Evolutionary conservation across 2,329 filamentous ascomycete genomes (phyloP).

Genomic region (Ceratocystis cubensis): DNA sequence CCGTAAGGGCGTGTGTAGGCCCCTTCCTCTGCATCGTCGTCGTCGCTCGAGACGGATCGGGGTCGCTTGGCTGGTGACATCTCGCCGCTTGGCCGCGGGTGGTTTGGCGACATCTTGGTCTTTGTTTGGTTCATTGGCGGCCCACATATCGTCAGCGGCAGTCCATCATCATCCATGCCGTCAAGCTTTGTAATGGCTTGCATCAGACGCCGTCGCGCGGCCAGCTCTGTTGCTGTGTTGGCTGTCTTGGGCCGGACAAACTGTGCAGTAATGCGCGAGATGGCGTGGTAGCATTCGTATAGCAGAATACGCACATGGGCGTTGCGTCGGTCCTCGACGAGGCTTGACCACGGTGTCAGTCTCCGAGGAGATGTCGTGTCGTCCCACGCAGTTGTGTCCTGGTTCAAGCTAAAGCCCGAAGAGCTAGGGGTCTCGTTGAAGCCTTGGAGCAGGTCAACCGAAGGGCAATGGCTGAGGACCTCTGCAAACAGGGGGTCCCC

Average conservation of each 20-base stretch:
- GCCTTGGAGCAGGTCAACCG: slow-evolving; percentile 36
- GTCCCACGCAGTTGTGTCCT: not conserved
- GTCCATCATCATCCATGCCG: slow-evolving; percentile 23
- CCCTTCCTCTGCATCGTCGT: not conserved
- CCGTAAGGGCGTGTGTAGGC: not conserved
- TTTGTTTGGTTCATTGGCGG: not conserved
- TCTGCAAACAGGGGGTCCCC: slow-evolving; percentile 46
- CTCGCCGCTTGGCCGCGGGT: slow-evolving; percentile 31
- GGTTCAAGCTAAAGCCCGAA: slow-evolving; percentile 29
- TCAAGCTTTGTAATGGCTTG: slow-evolving; percentile 37
- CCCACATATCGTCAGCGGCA: not conserved
- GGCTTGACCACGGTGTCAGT: slow-evolving; percentile 18
- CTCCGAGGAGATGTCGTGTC: not conserved
- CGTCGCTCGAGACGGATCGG: slow-evolving; percentile 25
- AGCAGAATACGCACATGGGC: slow-evolving; percentile 38
- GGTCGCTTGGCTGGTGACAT: slow-evolving; percentile 36
- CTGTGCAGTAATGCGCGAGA: slow-evolving; percentile 40
- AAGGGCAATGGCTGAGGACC: slow-evolving; percentile 36
- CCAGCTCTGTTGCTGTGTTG: slow-evolving; percentile 40
- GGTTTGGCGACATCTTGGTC: slow-evolving; percentile 16
- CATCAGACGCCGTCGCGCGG: slow-evolving; percentile 40
- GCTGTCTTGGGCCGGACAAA: slow-evolving; percentile 41
- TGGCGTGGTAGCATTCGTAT: slow-evolving; percentile 47
- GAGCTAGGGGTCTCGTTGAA: slow-evolving; percentile 28
- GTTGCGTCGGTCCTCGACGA: slow-evolving; percentile 35